A percentile compares a stretch with the other conserved stretches of the same genome.
Conservation (phyloP, 768 basidiomycete genomes). For the Phallus indusiatus region DNA sequence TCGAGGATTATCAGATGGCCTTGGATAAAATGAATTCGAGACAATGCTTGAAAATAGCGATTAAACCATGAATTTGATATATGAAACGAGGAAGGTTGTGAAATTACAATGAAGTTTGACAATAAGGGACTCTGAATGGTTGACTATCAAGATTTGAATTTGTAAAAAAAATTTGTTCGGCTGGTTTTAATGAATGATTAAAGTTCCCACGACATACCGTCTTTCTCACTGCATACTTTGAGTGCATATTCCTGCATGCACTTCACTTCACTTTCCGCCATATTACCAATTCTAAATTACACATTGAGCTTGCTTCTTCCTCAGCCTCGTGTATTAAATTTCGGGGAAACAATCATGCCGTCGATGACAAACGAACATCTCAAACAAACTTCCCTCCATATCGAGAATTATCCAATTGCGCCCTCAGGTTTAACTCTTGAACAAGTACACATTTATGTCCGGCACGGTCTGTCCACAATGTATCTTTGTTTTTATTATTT, state of each 20-base stretch:
- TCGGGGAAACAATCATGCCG: background rate
- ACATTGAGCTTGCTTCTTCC: background rate
- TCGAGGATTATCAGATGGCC: slow-evolving; percentile 54
- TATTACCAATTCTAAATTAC: background rate
- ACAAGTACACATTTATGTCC: slow-evolving; percentile 67
- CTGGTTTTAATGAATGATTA: too few relatives aligned
- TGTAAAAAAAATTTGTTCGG: too few relatives aligned
- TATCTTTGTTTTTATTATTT: background rate
- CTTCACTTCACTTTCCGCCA: background rate
- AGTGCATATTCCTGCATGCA: background rate
- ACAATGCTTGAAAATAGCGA: slow-evolving; percentile 46
- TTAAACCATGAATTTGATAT: slow-evolving; percentile 36
- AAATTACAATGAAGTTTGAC: background rate
- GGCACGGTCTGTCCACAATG: slow-evolving; percentile 48
- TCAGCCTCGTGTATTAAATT: background rate
- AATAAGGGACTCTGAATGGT: background rate
- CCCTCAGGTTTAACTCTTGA: slow-evolving; percentile 48
- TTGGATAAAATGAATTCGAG: slow-evolving; percentile 57
- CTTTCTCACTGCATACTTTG: too few relatives aligned
- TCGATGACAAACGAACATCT: background rate
- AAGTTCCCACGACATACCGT: background rate
- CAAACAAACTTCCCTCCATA: slow-evolving; percentile 44
- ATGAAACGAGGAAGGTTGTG: background rate
- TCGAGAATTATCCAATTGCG: slow-evolving; percentile 48
- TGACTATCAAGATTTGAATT: too few relatives aligned